Conservation (phyloP, 108 stramenopile genomes). For the Cyclostephanos tholiformis region DNA sequence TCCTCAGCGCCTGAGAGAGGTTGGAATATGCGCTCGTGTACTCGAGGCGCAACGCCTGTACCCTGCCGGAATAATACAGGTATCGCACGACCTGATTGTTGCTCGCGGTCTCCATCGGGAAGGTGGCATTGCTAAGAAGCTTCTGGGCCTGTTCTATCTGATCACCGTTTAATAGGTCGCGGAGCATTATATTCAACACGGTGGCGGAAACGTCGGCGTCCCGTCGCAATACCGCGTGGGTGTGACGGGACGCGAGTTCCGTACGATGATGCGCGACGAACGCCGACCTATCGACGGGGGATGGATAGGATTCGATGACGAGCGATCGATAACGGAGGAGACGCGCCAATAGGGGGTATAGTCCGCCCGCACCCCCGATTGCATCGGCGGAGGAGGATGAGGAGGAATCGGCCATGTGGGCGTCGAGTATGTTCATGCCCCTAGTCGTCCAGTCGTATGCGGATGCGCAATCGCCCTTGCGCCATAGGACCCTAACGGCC, state of each 20-base stretch:
- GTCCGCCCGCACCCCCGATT: conserved; percentile 48
- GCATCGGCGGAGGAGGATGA: conserved; percentile 3
- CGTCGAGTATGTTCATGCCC: conserved; percentile 55
- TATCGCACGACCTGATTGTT: conserved; percentile 98
- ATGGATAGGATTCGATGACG: conserved; percentile 51
- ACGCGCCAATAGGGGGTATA: conserved; percentile 79
- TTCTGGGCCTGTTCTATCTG: conserved; percentile 97
- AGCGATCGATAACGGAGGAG: conserved; percentile 80
- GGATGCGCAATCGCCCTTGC: conserved; percentile 41
- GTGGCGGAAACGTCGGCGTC: conserved; percentile 82
- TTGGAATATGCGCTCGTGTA: conserved; percentile 94
- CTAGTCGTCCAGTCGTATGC: conserved; percentile 56
- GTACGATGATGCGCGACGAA: conserved; percentile 26
- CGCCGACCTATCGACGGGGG: background rate
- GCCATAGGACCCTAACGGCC: conserved; percentile 68
- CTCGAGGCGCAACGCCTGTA: conserved; percentile 93
- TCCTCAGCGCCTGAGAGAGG: conserved; percentile 93
- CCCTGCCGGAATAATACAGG: conserved; percentile 95
- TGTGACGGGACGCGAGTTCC: conserved; percentile 59
- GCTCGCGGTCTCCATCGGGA: conserved; percentile 83
- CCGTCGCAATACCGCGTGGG: conserved; percentile 75
- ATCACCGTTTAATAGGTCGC: conserved; percentile 69
- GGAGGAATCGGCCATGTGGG: conserved; percentile 53
- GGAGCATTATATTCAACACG: conserved; percentile 81
- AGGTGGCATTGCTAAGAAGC: conserved; percentile 83